Conservation (phyloP, 2,329 filamentous ascomycete species). For the Diaporthe ampelina region DNA sequence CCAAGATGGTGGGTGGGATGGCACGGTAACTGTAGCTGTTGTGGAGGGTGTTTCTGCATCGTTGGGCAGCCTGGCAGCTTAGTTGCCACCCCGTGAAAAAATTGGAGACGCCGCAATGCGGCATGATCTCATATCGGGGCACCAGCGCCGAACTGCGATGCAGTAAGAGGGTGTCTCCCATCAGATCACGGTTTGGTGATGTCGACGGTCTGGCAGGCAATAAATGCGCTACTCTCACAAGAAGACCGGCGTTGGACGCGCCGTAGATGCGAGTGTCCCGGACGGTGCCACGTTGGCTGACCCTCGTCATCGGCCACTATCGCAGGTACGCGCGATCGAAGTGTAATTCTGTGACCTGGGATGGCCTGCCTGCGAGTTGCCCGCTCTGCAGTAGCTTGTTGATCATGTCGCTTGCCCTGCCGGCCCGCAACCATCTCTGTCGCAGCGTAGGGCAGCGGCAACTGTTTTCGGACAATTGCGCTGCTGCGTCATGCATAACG, state of each 20-base stretch:
- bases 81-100: conserved; percentile 30
- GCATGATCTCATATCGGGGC: conserved; percentile 21
- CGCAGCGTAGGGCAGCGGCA: conserved; percentile 26
- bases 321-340: conserved; percentile 34
- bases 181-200: neutral
- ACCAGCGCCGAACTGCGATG: conserved; percentile 18
- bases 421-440: conserved; percentile 26
- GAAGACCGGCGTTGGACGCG: conserved; percentile 13
- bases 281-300: conserved; percentile 33
- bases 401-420: conserved; percentile 32
- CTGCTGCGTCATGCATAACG: conserved; percentile 29
- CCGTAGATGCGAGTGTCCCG: conserved; percentile 4
- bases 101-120: conserved; percentile 25
- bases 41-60: conserved; percentile 29
- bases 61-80: conserved; percentile 22
- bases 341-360: conserved; percentile 5
- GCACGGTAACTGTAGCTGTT: conserved; percentile 12
- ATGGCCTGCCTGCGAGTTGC: conserved; percentile 5
- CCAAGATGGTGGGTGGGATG: conserved; percentile 23
- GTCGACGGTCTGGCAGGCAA: conserved; percentile 9
- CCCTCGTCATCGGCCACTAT: conserved; percentile 28
- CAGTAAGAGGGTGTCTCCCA: neutral
- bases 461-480: conserved; percentile 29
- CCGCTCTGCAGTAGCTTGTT: conserved; percentile 27
- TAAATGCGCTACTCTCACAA: conserved; percentile 3